Base-by-base conservation (phyloP, 2,329 filamentous ascomycete species). In the Venturia effusa region DNA sequence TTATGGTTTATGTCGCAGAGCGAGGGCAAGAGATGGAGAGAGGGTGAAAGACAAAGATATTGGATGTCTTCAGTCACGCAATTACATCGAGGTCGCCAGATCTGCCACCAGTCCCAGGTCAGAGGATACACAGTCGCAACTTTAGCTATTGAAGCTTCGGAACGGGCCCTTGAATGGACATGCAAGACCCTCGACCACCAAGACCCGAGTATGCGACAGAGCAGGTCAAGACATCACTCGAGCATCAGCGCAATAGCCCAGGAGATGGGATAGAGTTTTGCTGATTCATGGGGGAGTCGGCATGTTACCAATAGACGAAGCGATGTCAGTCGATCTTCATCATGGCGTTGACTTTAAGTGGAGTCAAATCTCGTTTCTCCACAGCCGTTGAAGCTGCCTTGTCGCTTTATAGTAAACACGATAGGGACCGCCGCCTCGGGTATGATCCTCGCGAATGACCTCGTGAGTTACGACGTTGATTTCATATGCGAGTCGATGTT, bases 1-100 rank as follows among this genome's bases (percentile, higher is more conserved):
- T 57, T 19, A 57, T 57, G 51, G 51, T 57, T 57, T 57, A 57
- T 22, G 5, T 34, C 19, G 51, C 32, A 57, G 51, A 57, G 51
- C 27, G 34, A 19, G 15, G n/a, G 51, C n/a, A 22, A 19, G 24
- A 32, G 24, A 32, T 34, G 15, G 51, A 34, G 51, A 57, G 1
- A n/a, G 27, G 51, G 1, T 57, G 15, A 57, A 34, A 8, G 27
- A 17, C 8, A 57, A 19, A 34, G 11, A 3, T 13, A 6, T 51
- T 27, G 22, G 22, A 27, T 24, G 45, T 51, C 22, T 27, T 24
- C 22, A 22, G 22, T 15, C 4, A 24, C 43, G 43, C 43, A 48
- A 10, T 3, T 11, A n/a, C 22, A 51, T 27, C 45, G 13, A 27
- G 27, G 24, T 51, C 22, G 45, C 10, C 22, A 30, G 19, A 45